Evolutionary conservation across 2,329 filamentous ascomycete genomes (phyloP), one percentile per base, ranked within the genome.

Genomic region (Colletotrichum sublineola): DNA sequence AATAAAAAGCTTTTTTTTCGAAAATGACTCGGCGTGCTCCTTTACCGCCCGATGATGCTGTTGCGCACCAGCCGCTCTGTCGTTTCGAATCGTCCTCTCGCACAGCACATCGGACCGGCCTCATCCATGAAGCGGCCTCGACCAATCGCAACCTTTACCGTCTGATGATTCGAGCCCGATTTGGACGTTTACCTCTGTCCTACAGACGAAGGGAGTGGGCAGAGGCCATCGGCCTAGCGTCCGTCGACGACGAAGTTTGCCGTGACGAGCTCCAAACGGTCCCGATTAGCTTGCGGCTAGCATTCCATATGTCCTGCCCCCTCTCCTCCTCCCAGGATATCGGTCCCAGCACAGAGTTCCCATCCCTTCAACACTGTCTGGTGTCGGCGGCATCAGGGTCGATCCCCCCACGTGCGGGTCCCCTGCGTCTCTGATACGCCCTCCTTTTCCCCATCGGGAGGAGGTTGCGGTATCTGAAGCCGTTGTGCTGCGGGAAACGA

Each of bases 381-480:
- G 63, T 40, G 24, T 57, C 15, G 56, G 15, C 31, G 63, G 40
- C 5, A 62, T 52, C 68, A 56, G 50, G 64, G 44, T n/a, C 40
- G 40, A 64, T 61, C 46, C 63, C n/a, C 63, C 53, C 20, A 64
- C 69, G 66, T 69, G 66, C 40, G 31, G 69, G 66, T 55, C 53
- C 61, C 65, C 56, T 67, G 48, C 7, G 31, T 14, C 46, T 71
- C 24, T 56, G 65, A 56, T 63, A 60, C 69, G 69, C 65, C 53
- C 52, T 29, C 38, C 44, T 46, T 69, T 68, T 36, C 69, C 66
- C 7, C 14, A 55, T 72, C 53, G 60, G 69, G 69, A 61, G 68
- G 69, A 64, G 66, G 66, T 72, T 72, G 69, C 69, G 69, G 69
- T 64, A 69, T 46, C 31, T 69, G 69, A 72, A 69, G 69, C 69